A percentile compares a stretch with the other conserved stretches of the same genome.
Evolutionary conservation across 1,284 basidiomycete genomes (phyloP).

Genomic region (Fomitopsis pinicola): DNA sequence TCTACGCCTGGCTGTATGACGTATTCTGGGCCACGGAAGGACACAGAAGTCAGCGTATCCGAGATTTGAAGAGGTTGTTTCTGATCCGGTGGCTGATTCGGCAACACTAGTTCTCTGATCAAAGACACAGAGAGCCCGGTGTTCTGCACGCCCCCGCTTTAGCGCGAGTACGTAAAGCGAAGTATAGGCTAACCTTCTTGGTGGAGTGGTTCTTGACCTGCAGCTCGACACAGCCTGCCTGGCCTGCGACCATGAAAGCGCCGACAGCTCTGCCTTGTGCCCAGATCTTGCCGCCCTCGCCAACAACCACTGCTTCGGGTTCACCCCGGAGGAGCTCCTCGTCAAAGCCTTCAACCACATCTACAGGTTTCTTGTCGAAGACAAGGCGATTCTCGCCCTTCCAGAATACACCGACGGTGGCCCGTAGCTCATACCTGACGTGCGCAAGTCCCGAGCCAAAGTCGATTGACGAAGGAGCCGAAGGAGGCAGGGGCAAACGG

Average conservation of each 20-base stretch:
- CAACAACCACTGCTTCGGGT: conserved; percentile 59
- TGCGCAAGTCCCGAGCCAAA: conserved; percentile 65
- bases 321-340: conserved; percentile 32
- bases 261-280: conserved; percentile 62
- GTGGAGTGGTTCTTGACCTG: conserved; percentile 75
- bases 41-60: conserved; percentile 62
- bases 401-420: conserved; percentile 67
- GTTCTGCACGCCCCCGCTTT: conserved; percentile 41
- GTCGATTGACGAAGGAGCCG: conserved; percentile 62
- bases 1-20: conserved; percentile 65
- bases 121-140: conserved; percentile 57
- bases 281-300: conserved; percentile 76
- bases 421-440: conserved; percentile 66
- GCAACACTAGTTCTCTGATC: conserved; percentile 53
- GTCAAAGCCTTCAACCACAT: conserved; percentile 56
- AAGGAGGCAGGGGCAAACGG: conserved; percentile 57
- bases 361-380: conserved; percentile 53
- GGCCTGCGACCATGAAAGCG: conserved; percentile 59
- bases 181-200: conserved; percentile 52
- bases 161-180: conserved; percentile 5
- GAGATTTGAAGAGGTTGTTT: conserved; percentile 52
- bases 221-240: conserved; percentile 64
- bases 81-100: conserved; percentile 35
- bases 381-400: conserved; percentile 66
- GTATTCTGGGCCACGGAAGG: conserved; percentile 69